Evolutionary conservation across 441 rosid genomes (phyloP).

Genomic region (Biscutella laevigata): DNA sequence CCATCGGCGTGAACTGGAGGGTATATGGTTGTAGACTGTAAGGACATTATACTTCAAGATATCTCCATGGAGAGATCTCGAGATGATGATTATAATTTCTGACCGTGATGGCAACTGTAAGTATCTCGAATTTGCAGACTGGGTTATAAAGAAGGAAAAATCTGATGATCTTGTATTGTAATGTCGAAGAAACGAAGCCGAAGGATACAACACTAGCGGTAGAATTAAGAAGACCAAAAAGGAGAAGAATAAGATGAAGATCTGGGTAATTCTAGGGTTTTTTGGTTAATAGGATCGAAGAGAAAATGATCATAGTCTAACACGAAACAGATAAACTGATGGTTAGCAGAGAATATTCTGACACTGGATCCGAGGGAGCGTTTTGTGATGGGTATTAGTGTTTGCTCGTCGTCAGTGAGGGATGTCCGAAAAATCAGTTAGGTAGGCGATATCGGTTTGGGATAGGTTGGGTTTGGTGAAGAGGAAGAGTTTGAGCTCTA

Average conservation of each 20-base stretch:
- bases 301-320: constrained; percentile 3
- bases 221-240: too few species aligned
- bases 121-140: constrained; percentile 17
- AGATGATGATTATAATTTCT: not conserved
- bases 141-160: constrained; percentile 7
- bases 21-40: constrained; percentile 13
- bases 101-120: not conserved
- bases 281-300: constrained; percentile 14
- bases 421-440: too few species aligned
- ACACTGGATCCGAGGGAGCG: constrained; percentile 6
- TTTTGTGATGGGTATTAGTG: constrained; percentile 13
- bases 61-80: constrained; percentile 18
- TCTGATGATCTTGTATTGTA: constrained; percentile 19
- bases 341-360: constrained; percentile 17
- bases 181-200: constrained; percentile 13
- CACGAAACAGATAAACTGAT: constrained; percentile 17
- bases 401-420: not conserved
- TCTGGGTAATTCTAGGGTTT: constrained; percentile 12
- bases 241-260: not conserved
- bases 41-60: constrained; percentile 10
- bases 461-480: constrained; percentile 6
- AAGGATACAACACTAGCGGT: constrained; percentile 5
- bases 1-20: constrained; percentile 20
- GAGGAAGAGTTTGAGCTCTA: not conserved
- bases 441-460: not conserved